These are phyloP conservation scores for Kwoniella botswanensis DNA, from an alignment of 768 basidiomycete species.

Conservation along the genomic window DNA sequence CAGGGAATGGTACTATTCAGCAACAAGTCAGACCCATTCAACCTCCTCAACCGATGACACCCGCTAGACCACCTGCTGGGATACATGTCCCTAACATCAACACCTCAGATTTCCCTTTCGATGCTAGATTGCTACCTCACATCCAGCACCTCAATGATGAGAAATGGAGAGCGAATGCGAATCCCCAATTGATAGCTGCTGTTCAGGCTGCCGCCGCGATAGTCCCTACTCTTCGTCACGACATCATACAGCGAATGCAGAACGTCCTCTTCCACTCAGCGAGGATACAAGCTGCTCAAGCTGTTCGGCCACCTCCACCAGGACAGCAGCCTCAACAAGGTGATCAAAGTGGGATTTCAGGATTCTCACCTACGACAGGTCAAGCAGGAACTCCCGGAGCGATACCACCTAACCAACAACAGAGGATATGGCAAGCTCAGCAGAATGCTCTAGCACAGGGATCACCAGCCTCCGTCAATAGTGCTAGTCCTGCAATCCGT, in stretches of 20 bases:
- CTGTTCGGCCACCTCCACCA: not conserved
- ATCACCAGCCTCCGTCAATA: conserved; percentile 12
- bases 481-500: conserved; percentile 23
- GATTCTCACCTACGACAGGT: conserved; percentile 12
- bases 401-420: conserved; percentile 13
- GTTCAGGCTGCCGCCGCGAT: conserved; percentile 32
- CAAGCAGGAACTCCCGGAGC: conserved; percentile 1
- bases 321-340: conserved; percentile 3
- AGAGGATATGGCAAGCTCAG: conserved; percentile 22
- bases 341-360: conserved; percentile 6
- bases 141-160: conserved; percentile 31
- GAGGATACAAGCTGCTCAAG: conserved; percentile 22
- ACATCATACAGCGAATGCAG: conserved; percentile 48
- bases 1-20: not conserved
- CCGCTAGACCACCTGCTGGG: conserved; percentile 21
- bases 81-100: conserved; percentile 33
- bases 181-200: conserved; percentile 34
- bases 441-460: conserved; percentile 19
- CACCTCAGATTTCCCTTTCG: conserved; percentile 53
- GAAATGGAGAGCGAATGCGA: conserved; percentile 33
- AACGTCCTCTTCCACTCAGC: conserved; percentile 18
- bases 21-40: conserved; percentile 13
- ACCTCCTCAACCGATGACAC: conserved; percentile 9
- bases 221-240: conserved; percentile 29
- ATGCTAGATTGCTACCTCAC: conserved; percentile 42